phyloP scores from a whole-genome alignment of 768 basidiomycete genomes.

The Tylopilus sp. region DNA sequence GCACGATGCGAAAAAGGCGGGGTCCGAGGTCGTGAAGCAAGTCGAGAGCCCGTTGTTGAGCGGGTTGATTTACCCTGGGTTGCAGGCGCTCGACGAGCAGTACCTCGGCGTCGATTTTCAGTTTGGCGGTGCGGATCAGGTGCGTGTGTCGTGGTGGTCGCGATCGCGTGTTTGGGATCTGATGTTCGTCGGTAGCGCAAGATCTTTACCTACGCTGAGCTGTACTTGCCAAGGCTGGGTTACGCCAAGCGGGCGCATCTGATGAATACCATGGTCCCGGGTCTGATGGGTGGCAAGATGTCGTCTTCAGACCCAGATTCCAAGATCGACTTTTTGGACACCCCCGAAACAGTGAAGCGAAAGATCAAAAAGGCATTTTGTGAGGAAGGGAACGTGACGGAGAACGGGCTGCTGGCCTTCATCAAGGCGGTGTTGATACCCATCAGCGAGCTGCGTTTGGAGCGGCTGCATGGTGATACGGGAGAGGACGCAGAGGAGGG shows the following conservation, averaged over 20 bases:
- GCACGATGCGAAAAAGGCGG: conserved; percentile 97
- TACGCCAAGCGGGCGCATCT: conserved; percentile 94
- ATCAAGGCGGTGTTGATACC: conserved; percentile 85
- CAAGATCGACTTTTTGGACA: conserved; percentile 96
- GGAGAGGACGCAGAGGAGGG: conserved; percentile 40
- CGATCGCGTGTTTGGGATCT: background rate
- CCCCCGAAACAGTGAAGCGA: conserved; percentile 75
- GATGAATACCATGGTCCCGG: conserved; percentile 98
- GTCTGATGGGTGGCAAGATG: conserved; percentile 95
- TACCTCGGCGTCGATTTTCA: conserved; percentile 96
- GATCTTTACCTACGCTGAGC: conserved; percentile 97
- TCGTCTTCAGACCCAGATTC: conserved; percentile 96
- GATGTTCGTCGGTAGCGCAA: conserved; percentile 61
- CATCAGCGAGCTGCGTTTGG: conserved; percentile 70
- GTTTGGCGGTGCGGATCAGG: conserved; percentile 97
- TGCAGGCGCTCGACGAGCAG: conserved; percentile 97
- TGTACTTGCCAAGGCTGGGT: conserved; percentile 90
- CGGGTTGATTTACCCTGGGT: conserved; percentile 90
- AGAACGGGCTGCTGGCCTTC: conserved; percentile 89
- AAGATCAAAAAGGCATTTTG: conserved; percentile 94
- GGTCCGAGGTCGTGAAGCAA: conserved; percentile 98
- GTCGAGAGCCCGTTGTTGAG: conserved; percentile 88
- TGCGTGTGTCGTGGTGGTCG: conserved; percentile 32
- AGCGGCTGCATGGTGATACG: conserved; percentile 46
- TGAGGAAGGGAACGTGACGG: conserved; percentile 84